Percentiles rank a stretch among this genome's conserved stretches.
Evolutionary conservation across 2,329 filamentous ascomycete species (phyloP).

Genomic region (Aspergillus phoenicis): DNA sequence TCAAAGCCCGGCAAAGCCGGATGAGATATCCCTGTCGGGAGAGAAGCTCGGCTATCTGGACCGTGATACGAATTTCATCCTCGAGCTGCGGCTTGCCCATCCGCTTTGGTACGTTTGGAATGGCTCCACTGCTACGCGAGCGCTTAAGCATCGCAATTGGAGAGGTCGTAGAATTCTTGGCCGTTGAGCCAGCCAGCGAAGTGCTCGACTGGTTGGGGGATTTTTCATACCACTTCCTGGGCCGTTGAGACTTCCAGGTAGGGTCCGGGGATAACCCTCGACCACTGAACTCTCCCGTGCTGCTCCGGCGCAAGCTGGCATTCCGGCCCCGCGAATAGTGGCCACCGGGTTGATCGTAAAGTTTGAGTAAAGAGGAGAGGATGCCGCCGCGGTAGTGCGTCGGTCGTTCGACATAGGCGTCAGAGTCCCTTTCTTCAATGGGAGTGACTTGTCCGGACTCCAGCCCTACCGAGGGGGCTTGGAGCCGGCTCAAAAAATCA

Average conservation of each 20-base stretch:
- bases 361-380: slow-evolving; percentile 70
- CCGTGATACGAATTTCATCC: slow-evolving; percentile 62
- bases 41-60: slow-evolving; percentile 69
- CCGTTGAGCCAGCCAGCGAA: slow-evolving; percentile 36
- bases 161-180: slow-evolving; percentile 33
- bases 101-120: slow-evolving; percentile 31
- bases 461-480: slow-evolving; percentile 33
- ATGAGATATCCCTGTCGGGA: slow-evolving; percentile 81
- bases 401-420: slow-evolving; percentile 68
- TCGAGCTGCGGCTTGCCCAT: slow-evolving; percentile 39
- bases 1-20: slow-evolving; percentile 82
- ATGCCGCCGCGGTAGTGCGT: slow-evolving; percentile 72
- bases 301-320: slow-evolving; percentile 35
- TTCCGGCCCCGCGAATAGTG: slow-evolving; percentile 31
- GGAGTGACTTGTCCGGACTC: slow-evolving; percentile 40
- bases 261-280: slow-evolving; percentile 38
- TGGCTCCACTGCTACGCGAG: slow-evolving; percentile 39
- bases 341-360: slow-evolving; percentile 60
- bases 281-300: slow-evolving; percentile 34
- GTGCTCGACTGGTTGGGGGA: slow-evolving; percentile 38
- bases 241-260: slow-evolving; percentile 32
- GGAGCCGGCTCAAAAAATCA: slow-evolving; percentile 36
- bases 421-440: slow-evolving; percentile 49
- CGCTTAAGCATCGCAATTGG: slow-evolving; percentile 37
- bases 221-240: slow-evolving; percentile 47